Base-by-base conservation (phyloP, 2,329 filamentous ascomycete genomes). In the Rugonectria rugulosa region DNA sequence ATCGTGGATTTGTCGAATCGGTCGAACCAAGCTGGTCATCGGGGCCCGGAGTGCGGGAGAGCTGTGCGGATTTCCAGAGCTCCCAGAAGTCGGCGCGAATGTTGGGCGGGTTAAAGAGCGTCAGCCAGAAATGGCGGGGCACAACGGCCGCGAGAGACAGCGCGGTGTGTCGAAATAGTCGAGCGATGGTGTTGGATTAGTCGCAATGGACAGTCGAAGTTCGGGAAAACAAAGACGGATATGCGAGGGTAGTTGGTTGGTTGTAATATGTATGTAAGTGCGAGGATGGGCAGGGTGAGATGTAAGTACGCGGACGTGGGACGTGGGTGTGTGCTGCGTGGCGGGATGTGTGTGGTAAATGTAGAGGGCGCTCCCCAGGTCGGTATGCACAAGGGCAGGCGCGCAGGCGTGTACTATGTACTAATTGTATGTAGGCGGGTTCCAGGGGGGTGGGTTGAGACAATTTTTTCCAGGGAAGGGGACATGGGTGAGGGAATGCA, bases 271-370 rank as follows among this genome's bases (percentile, higher is more conserved):
- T 57, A 53, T 38, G 40, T 40, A 41, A 34, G 44, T 38, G 44
- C 32, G 41, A 56, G 49, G 45, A 49, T 52, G 53, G 46, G 53
- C 36, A 58, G 56, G 45, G 46, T 48, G 46, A 42, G 59, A 65
- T 64, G 63, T 62, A 64, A 63, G 65, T 58, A 64, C 56, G 62
- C 56, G 54, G 56, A 48, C 52, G 53, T 59, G 59, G 59, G 51
- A 57, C 56, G 49, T 55, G 51, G 51, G 45, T 48, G 53, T 55
- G 59, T 48, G 53, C 44, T 66, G 65, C 65, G 65, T 68, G 65
- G 65, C 65, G 56, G 66, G 53, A 64, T 56, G 59, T 68, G 65
- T 62, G 62, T 68, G 65, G 65, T 63, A 59, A 67, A 67, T 60
- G 64, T 59, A 67, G 57, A 52, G 57, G 62, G 56, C 51, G 63